Conservation (phyloP, 352 stramenopile species). For the Pythium oligandrum region DNA sequence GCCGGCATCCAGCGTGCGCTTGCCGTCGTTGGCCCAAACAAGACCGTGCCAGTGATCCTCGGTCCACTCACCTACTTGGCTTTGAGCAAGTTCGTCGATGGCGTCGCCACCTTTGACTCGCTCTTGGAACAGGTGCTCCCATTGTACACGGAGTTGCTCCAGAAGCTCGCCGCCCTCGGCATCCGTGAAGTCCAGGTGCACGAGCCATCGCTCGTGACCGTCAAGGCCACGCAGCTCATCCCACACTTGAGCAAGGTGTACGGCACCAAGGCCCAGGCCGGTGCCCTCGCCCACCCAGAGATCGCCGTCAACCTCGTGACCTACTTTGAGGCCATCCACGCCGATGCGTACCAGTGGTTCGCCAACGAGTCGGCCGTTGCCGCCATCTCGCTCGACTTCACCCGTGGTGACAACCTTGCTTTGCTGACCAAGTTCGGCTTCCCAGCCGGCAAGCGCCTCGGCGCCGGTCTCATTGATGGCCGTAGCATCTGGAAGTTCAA, state of each 20-base stretch:
- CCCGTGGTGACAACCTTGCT: conserved; percentile 78
- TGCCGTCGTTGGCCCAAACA: conserved; percentile 69
- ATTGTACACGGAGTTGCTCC: conserved; percentile 75
- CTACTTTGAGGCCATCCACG: conserved; percentile 89
- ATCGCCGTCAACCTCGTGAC: conserved; percentile 74
- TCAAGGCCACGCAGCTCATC: conserved; percentile 46
- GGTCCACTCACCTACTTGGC: conserved; percentile 80
- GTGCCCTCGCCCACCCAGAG: conserved; percentile 55
- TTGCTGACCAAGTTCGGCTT: conserved; percentile 86
- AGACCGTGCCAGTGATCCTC: conserved; percentile 78
- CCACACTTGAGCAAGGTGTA: conserved; percentile 64
- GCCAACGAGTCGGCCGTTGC: conserved; percentile 52
- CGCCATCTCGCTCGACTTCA: conserved; percentile 90
- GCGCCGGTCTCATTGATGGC: conserved; percentile 86
- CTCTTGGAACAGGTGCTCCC: conserved; percentile 71
- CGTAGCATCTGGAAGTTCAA: conserved; percentile 91
- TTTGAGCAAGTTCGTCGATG: conserved; percentile 79
- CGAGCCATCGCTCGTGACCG: conserved; percentile 87
- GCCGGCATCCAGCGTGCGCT: conserved; percentile 73
- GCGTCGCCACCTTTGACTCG: conserved; percentile 47
- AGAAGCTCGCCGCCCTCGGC: conserved; percentile 64
- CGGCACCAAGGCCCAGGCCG: conserved; percentile 42
- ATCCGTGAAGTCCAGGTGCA: conserved; percentile 88
- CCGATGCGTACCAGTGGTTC: conserved; percentile 89
- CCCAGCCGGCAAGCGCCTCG: conserved; percentile 78